phyloP scores from a whole-genome alignment of 148 eudicot genomes.

The Fagopyrum homotropicum region DNA sequence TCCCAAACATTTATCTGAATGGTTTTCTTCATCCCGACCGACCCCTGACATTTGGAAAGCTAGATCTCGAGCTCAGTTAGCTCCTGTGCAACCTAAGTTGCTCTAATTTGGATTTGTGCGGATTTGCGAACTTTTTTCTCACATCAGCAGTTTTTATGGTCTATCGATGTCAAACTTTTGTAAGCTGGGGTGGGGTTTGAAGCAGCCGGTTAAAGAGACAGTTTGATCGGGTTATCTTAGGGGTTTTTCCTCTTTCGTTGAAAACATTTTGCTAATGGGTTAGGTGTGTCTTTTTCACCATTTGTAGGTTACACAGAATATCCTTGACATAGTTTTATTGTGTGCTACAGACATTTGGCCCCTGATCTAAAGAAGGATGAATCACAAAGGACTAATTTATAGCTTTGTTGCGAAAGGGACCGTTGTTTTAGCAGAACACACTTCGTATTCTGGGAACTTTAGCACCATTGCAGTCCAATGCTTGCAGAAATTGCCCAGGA shows the following conservation, averaged over 20 bases:
- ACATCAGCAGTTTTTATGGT: no score
- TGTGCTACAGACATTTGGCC: background rate
- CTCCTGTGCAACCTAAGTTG: no score
- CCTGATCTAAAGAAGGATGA: constrained; percentile 36
- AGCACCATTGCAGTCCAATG: constrained; percentile 98
- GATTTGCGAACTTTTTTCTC: no score
- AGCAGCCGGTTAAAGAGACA: background rate
- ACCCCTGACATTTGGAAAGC: no score
- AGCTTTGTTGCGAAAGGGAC: constrained; percentile 96
- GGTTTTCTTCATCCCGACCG: no score
- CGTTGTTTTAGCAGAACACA: constrained; percentile 93
- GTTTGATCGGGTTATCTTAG: background rate
- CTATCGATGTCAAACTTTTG: background rate
- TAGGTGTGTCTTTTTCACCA: background rate
- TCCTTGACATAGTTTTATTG: background rate
- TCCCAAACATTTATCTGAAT: no score
- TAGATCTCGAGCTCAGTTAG: no score
- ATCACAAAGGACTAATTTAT: constrained; percentile 80
- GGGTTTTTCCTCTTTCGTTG: background rate
- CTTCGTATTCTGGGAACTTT: constrained; percentile 93
- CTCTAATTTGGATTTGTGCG: no score
- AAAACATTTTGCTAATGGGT: background rate
- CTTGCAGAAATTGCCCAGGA: constrained; percentile 83
- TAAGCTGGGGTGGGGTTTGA: background rate
- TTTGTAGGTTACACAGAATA: background rate